Evolutionary conservation across 768 basidiomycete species (phyloP), one percentile per base, ranked within the genome.

Genomic region (Mycena kentingensis): DNA sequence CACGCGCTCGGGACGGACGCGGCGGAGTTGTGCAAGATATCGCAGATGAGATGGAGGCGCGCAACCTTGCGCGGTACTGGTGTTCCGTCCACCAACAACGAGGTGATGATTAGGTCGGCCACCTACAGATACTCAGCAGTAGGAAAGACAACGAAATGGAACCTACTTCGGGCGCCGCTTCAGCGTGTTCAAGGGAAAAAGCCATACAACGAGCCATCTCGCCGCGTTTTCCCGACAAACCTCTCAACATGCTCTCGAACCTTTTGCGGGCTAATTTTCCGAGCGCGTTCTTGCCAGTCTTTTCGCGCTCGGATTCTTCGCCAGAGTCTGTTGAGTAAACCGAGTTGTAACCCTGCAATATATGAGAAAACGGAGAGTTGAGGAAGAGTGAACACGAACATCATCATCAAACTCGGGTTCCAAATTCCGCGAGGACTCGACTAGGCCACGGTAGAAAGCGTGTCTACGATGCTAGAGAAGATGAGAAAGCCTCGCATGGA

Each of bases 51-150:
- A 73, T 98, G 88, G 24, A 99, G 79, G 22, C 97, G 87, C 22
- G 97, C 92, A 49, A 98, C 84, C 70, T 99, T 99, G 61, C 95
- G 86, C 49, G 97, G 97, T n/a, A 98, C 93, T 1, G 97, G 85
- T 1, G 97, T 99, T n/a, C 83, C 77, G 58, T 93, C 92, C 18
- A 98, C 85, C 22, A 90, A 77, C 8, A 98, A 73, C 5, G 97
- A 98, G 15, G 88, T 78, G 24, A 95, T 83, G 60, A 99, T 91
- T 60, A 96, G 83, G 59, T 98, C 93, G 5, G 86, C 84, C 29
- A 99, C 83, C 95, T 98, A 57, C 3, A 34, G 25, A 39, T 32
- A 7, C 8, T 21, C 21, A 21, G 12, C 21, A n/a, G 41, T 21
- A 26, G 24, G 41, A 31, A n/a, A 29, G 29, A 27, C 21, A 3